phyloP scores from a whole-genome alignment of 176 grass and related monocot genomes.

The Triticum turgidum region DNA sequence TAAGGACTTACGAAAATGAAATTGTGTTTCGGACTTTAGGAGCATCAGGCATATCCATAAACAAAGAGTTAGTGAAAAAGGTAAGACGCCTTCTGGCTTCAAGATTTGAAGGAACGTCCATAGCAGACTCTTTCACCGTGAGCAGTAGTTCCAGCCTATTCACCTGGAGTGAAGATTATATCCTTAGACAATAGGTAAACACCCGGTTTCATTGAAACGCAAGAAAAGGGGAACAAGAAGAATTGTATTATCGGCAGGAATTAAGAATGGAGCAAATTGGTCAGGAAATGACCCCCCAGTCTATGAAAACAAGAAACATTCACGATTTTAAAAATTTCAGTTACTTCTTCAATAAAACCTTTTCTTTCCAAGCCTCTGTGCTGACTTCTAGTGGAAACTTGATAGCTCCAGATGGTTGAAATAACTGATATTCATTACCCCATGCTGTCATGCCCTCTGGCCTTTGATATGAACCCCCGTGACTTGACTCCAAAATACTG shows the following conservation, averaged over 20 bases:
- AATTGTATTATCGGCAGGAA: conserved; percentile 4
- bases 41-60: conserved; percentile 98
- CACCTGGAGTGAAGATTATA: conserved; percentile 49
- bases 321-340: neutral
- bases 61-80: conserved; percentile 94
- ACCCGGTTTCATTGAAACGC: neutral
- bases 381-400: conserved; percentile 59
- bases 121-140: conserved; percentile 90
- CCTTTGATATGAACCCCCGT: conserved; percentile 63
- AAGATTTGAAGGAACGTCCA: conserved; percentile 93
- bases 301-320: neutral
- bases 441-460: conserved; percentile 46
- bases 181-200: neutral
- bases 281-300: neutral
- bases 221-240: neutral
- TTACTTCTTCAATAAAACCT: conserved; percentile 47
- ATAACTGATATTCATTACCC: conserved; percentile 62
- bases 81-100: conserved; percentile 87
- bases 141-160: conserved; percentile 77
- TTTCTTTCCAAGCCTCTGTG: conserved; percentile 84
- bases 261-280: conserved; percentile 24
- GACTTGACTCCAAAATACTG: conserved; percentile 73
- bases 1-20: conserved; percentile 87
- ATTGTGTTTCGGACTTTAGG: conserved; percentile 95
- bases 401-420: conserved; percentile 84